phyloP scores from a whole-genome alignment of 805 yeast species.

The Sungouiozyma ichnusensis region DNA sequence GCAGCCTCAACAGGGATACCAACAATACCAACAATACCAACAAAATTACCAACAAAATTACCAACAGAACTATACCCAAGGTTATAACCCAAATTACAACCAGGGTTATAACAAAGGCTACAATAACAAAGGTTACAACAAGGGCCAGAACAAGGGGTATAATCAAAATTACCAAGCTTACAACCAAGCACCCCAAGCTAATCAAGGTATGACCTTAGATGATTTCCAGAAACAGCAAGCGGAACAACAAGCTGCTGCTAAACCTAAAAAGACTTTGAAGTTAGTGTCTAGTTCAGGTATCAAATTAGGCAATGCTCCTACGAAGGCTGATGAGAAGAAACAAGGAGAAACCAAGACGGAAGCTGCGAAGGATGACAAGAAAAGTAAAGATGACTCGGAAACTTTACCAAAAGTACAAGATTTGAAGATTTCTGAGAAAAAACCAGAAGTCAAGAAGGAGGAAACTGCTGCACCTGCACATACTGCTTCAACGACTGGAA shows the following conservation, averaged over 20 bases:
- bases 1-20: conserved; percentile 20
- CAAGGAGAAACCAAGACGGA: conserved; percentile 15
- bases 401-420: conserved; percentile 25
- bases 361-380: conserved; percentile 8
- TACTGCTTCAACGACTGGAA: conserved; percentile 12
- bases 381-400: conserved; percentile 10
- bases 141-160: conserved; percentile 7
- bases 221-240: conserved; percentile 67
- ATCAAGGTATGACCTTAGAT: conserved; percentile 63
- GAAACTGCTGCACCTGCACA: conserved; percentile 20
- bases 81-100: conserved; percentile 20
- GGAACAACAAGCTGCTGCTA: conserved; percentile 30
- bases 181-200: conserved; percentile 22
- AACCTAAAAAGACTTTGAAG: conserved; percentile 60
- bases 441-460: conserved; percentile 8
- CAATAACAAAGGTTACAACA: conserved; percentile 17
- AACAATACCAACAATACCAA: conserved; percentile 20
- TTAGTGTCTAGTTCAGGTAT: conserved; percentile 56
- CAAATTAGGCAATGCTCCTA: conserved; percentile 46
- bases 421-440: conserved; percentile 22
- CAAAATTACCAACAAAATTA: conserved; percentile 15
- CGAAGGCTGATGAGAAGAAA: conserved; percentile 27
- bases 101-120: conserved; percentile 24
- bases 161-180: conserved; percentile 13
- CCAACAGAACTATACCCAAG: conserved; percentile 21